Conservation (phyloP, 371 early-diverging fungal genomes). For the Mortierella sp. region DNA sequence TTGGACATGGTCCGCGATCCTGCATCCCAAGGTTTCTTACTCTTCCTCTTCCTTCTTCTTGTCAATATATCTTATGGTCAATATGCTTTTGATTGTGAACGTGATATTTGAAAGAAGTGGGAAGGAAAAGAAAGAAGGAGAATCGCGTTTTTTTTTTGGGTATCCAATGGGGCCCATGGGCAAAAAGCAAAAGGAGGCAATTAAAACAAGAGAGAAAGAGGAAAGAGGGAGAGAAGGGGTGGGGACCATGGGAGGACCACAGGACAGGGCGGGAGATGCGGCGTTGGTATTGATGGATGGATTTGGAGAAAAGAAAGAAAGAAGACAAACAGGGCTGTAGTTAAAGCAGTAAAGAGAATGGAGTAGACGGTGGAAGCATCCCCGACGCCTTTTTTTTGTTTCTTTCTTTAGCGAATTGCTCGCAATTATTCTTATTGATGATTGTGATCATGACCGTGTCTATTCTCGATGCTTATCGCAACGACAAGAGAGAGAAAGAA, state of each 20-base stretch:
- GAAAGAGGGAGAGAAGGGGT: not conserved
- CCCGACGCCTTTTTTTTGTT: not conserved
- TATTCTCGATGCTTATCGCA: not conserved
- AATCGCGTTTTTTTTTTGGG: not conserved
- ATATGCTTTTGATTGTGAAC: not conserved
- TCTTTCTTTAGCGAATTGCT: not conserved
- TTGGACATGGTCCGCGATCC: not conserved
- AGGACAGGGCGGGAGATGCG: not conserved
- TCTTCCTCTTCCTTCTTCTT: not conserved
- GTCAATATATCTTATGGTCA: not conserved
- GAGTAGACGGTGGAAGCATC: not conserved
- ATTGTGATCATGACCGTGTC: not conserved
- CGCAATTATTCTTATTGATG: too few relatives aligned
- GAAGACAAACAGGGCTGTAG: not conserved
- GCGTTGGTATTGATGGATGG: not conserved
- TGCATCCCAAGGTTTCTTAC: not conserved
- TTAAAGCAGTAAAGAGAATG: not conserved
- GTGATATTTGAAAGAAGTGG: not conserved
- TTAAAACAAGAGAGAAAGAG: not conserved
- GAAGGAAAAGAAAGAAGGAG: not conserved
- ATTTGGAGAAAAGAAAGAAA: not conserved
- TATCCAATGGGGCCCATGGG: not conserved
- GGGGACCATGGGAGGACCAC: not conserved
- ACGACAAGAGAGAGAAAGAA: not conserved
- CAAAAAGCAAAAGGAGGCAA: not conserved